phyloP scores from a whole-genome alignment of 495 filamentous ascomycete genomes.

The Evernia prunastri region DNA sequence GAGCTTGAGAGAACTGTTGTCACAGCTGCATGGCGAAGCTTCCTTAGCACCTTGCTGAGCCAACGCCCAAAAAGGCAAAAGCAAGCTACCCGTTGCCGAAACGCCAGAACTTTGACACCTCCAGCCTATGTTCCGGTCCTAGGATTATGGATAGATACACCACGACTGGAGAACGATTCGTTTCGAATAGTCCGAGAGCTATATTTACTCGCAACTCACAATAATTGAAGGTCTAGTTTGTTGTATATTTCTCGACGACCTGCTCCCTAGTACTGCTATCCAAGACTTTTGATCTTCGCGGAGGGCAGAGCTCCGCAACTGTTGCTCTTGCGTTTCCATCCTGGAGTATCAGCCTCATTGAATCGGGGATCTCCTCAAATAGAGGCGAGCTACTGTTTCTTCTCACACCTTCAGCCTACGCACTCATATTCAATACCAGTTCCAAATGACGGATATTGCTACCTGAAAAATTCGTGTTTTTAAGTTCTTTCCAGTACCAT shows the following conservation, averaged over 20 bases:
- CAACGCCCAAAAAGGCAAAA: neutral
- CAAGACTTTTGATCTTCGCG: neutral
- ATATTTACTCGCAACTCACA: neutral
- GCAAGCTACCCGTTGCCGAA: neutral
- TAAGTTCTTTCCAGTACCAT: neutral
- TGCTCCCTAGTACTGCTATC: neutral
- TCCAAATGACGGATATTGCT: neutral
- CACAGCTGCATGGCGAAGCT: neutral
- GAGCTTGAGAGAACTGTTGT: no score
- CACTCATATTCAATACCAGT: neutral
- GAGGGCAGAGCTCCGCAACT: neutral
- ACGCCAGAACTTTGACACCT: neutral
- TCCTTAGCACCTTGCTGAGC: neutral
- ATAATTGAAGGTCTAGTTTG: neutral
- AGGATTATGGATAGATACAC: neutral
- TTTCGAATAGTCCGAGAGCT: no score
- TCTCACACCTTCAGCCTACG: neutral
- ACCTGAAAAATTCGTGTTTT: neutral
- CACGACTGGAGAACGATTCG: neutral
- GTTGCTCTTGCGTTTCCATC: neutral
- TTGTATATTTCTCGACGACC: no score
- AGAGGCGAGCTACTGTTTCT: neutral
- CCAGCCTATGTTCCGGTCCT: neutral
- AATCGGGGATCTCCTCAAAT: neutral
- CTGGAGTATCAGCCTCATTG: neutral